Evolutionary conservation across 2,329 filamentous ascomycete species (phyloP).

Genomic region (Ophiostoma tasmaniense): DNA sequence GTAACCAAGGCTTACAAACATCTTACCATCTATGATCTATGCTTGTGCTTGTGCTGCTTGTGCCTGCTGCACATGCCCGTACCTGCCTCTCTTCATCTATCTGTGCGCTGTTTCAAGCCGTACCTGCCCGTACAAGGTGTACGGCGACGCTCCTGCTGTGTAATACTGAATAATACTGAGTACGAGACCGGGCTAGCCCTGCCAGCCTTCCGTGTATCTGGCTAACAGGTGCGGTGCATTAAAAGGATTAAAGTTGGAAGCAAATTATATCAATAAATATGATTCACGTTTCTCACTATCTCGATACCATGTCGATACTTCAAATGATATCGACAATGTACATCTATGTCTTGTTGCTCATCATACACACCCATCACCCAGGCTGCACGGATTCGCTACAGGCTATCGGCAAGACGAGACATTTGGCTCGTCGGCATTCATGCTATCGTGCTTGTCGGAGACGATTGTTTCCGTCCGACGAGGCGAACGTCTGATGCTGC

Average conservation of each 20-base stretch:
- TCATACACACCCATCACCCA: background rate
- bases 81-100: background rate
- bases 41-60: background rate
- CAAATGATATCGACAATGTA: too few relatives aligned
- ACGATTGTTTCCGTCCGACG: background rate
- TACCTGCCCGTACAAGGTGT: background rate
- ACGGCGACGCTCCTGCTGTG: background rate
- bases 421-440: background rate
- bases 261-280: background rate
- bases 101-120: constrained; percentile 6
- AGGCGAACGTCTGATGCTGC: background rate
- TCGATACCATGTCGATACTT: too few relatives aligned
- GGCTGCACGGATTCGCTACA: background rate
- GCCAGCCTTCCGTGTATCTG: background rate
- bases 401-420: background rate
- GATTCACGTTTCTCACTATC: background rate
- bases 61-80: background rate
- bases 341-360: background rate
- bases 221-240: background rate
- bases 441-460: background rate
- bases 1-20: background rate
- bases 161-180: too few relatives aligned
- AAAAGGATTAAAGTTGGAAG: background rate
- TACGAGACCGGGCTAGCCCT: constrained; percentile 3
- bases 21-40: background rate